These are phyloP conservation scores for Ceratocystis alfenasii DNA, from an alignment of 2,329 filamentous ascomycete genomes.

Conservation along the genomic window DNA sequence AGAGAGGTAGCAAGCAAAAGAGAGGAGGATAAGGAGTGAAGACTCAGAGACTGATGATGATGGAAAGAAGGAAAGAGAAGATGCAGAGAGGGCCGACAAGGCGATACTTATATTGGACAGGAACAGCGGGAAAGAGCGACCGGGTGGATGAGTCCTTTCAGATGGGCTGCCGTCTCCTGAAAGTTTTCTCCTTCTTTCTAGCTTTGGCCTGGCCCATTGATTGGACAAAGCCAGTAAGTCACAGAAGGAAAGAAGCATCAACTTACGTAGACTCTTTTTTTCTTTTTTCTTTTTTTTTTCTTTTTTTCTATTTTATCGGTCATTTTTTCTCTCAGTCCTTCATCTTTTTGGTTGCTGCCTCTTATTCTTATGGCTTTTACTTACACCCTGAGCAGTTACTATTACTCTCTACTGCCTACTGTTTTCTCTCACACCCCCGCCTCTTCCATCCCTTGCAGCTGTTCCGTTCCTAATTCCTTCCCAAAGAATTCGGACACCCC, in stretches of 20 bases:
- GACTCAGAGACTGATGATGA: constrained; percentile 13
- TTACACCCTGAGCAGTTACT: neutral
- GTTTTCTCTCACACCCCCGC: neutral
- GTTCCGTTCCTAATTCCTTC: neutral
- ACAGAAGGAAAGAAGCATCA: constrained; percentile 1
- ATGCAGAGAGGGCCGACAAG: neutral
- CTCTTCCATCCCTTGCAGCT: neutral
- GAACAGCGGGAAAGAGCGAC: neutral
- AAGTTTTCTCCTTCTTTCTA: neutral
- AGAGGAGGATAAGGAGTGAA: constrained; percentile 12
- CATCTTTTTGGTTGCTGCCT: neutral
- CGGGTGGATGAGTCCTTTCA: neutral
- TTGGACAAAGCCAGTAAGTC: neutral
- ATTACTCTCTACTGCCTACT: neutral
- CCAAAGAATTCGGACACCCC: neutral
- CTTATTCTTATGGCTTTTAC: neutral
- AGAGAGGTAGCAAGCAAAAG: constrained; percentile 4
- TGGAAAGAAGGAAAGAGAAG: constrained; percentile 1
- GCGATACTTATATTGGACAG: neutral
- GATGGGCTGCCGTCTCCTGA: neutral
- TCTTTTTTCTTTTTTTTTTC: neutral
- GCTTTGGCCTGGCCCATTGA: neutral
- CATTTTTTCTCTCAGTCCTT: neutral
- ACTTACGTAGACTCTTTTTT: neutral
- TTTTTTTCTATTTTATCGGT: neutral